Percentiles rank a stretch among this genome's conserved stretches.
Conservation (phyloP, 1,139 yeast species). For the Pichia terricola region DNA sequence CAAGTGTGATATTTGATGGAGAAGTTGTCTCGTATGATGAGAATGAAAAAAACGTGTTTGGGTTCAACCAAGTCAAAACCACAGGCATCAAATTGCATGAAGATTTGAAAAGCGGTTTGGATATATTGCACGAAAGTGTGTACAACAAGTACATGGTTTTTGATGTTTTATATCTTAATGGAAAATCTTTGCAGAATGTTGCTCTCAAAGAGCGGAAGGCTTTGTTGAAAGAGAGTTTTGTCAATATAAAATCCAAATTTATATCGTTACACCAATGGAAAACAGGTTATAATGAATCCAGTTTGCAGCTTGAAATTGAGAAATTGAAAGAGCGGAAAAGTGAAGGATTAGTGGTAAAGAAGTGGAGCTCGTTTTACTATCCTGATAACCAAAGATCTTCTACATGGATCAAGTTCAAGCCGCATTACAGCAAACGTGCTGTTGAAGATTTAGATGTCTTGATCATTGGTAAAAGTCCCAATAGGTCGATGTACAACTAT, state of each 20-base stretch:
- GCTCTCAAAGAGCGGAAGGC: slow-evolving; percentile 7
- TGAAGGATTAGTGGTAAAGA: slow-evolving; percentile 79
- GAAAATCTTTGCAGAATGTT: slow-evolving; percentile 5
- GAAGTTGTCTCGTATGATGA: slow-evolving; percentile 88
- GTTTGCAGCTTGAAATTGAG: too few relatives aligned
- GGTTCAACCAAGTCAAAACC: slow-evolving; percentile 12
- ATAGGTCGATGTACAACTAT: slow-evolving; percentile 10
- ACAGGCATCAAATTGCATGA: not conserved
- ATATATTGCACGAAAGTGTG: not conserved
- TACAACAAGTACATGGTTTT: slow-evolving; percentile 24
- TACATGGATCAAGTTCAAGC: slow-evolving; percentile 81
- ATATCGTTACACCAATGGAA: slow-evolving; percentile 44
- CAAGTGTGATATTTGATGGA: slow-evolving; percentile 60
- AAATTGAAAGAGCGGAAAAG: too few relatives aligned
- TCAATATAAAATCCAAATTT: slow-evolving; percentile 27
- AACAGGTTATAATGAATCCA: slow-evolving; percentile 30
- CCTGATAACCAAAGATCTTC: slow-evolving; percentile 48
- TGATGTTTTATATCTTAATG: slow-evolving; percentile 35
- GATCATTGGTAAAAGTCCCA: slow-evolving; percentile 53
- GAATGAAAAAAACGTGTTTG: slow-evolving; percentile 21
- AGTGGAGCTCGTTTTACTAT: slow-evolving; percentile 45
- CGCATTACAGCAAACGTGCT: slow-evolving; percentile 77
- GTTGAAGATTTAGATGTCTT: slow-evolving; percentile 80
- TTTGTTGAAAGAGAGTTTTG: not conserved
- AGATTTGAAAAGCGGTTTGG: not conserved